Percentiles rank a stretch among this genome's conserved stretches.
phyloP scores from a whole-genome alignment of 108 stramenopile species.

The Cyclotella distinguenda region DNA sequence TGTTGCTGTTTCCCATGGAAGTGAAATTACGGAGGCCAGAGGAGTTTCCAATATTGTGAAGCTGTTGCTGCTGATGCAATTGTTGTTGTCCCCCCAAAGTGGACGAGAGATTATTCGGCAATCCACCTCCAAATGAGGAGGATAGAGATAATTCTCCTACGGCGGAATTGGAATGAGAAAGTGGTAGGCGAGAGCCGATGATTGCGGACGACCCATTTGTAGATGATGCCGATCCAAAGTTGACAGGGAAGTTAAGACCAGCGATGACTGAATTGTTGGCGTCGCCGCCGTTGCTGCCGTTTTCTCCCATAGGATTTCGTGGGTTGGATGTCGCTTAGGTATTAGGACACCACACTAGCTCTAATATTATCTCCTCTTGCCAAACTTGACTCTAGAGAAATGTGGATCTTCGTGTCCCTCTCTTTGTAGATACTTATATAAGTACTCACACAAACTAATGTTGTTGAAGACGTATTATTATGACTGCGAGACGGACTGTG shows the following conservation, averaged over 20 bases:
- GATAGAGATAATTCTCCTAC: background rate
- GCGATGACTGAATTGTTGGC: constrained; percentile 1
- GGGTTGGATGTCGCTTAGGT: background rate
- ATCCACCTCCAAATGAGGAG: background rate
- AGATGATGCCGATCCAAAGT: constrained; percentile 15
- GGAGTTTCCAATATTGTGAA: background rate
- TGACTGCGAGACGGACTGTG: too few relatives aligned
- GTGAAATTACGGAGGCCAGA: background rate
- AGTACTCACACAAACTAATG: too few relatives aligned
- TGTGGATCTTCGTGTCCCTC: too few relatives aligned
- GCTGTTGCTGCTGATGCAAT: constrained; percentile 8
- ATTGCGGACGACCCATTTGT: background rate
- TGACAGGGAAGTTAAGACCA: constrained; percentile 9
- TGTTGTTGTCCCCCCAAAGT: constrained; percentile 5
- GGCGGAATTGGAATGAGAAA: background rate
- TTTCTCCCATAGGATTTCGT: background rate
- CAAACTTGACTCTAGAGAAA: too few relatives aligned
- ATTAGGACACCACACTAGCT: too few relatives aligned
- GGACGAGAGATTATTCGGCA: constrained; percentile 2
- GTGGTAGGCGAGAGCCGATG: constrained; percentile 7
- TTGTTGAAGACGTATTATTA: too few relatives aligned
- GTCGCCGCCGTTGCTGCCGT: constrained; percentile 7
- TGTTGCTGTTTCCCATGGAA: constrained; percentile 9
- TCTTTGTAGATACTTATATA: too few relatives aligned
- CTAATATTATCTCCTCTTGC: too few relatives aligned